Conservation (phyloP, 192 early-diverging fungal species). For the Backusella tuberculispora region DNA sequence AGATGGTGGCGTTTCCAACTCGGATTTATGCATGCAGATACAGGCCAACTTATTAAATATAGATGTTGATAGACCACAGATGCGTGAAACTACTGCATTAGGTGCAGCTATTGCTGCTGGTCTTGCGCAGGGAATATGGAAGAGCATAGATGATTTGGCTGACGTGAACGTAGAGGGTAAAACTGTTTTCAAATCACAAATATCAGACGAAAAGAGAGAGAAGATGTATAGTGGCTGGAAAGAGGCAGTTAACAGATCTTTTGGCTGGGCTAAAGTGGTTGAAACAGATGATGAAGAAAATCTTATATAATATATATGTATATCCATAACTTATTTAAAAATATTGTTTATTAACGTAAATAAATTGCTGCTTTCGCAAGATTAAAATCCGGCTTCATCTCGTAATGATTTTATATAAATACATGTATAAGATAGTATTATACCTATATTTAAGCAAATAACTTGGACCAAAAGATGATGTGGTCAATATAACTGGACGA, state of each 20-base stretch:
- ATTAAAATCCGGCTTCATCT: no score
- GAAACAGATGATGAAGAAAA: not conserved
- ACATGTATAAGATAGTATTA: no score
- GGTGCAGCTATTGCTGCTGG: slow-evolving; percentile 93
- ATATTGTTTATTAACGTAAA: not conserved
- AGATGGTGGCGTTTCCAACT: slow-evolving; percentile 95
- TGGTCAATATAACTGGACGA: no score
- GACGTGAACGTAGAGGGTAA: slow-evolving; percentile 54
- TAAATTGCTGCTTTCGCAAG: no score
- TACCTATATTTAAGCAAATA: no score
- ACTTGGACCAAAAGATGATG: no score
- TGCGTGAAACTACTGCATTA: slow-evolving; percentile 91
- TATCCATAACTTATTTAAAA: not conserved
- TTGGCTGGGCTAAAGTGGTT: slow-evolving; percentile 55
- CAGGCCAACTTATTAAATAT: slow-evolving; percentile 86
- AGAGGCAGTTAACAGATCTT: slow-evolving; percentile 72
- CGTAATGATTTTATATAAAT: no score
- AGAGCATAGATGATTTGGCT: slow-evolving; percentile 55
- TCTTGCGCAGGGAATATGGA: slow-evolving; percentile 70
- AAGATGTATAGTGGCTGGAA: slow-evolving; percentile 70
- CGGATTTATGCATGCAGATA: slow-evolving; percentile 90
- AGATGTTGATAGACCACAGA: slow-evolving; percentile 78
- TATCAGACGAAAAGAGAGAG: slow-evolving; percentile 60
- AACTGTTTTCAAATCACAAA: slow-evolving; percentile 50
- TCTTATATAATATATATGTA: not conserved